phyloP scores from a whole-genome alignment of 495 filamentous ascomycete species.

The Aspergillus cavernicola region DNA sequence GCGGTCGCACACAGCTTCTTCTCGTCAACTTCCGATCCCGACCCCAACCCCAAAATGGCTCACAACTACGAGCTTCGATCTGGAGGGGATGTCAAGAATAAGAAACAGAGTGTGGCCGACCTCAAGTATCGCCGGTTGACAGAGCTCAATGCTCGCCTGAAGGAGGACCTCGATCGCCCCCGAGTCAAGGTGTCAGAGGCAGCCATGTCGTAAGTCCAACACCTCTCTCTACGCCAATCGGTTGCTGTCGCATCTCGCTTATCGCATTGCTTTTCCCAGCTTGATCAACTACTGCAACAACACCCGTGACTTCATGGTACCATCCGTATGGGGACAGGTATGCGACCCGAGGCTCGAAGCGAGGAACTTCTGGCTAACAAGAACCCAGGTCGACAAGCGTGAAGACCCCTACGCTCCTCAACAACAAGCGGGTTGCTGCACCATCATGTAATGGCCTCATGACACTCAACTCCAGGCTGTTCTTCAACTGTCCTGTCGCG shows the following conservation, averaged over 20 bases:
- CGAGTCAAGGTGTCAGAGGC: slow-evolving; percentile 94
- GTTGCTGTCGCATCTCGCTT: slow-evolving; percentile 1
- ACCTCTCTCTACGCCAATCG: background rate
- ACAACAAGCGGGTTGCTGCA: slow-evolving; percentile 85
- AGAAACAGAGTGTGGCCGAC: slow-evolving; percentile 99
- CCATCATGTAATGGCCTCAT: slow-evolving; percentile 73
- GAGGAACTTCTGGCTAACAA: background rate
- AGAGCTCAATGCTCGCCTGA: slow-evolving; percentile 89
- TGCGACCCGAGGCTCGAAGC: slow-evolving; percentile 25
- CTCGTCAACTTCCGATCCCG: background rate
- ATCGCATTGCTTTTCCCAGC: slow-evolving; percentile 46
- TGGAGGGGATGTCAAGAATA: slow-evolving; percentile 75
- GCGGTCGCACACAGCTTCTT: slow-evolving; percentile 6
- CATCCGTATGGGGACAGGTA: slow-evolving; percentile 91
- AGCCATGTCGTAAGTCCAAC: slow-evolving; percentile 72
- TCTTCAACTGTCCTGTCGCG: slow-evolving; percentile 11
- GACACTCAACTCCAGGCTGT: slow-evolving; percentile 21
- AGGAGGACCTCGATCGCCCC: slow-evolving; percentile 91
- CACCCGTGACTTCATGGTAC: slow-evolving; percentile 98
- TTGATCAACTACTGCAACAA: slow-evolving; percentile 95
- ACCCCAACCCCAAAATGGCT: slow-evolving; percentile 34
- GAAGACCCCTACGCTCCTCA: slow-evolving; percentile 97
- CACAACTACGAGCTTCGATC: slow-evolving; percentile 52
- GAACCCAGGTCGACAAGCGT: slow-evolving; percentile 68
- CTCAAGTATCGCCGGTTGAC: slow-evolving; percentile 93